Conservation (phyloP, 2,329 filamentous ascomycete species). For the Hypoxylon sp. region DNA sequence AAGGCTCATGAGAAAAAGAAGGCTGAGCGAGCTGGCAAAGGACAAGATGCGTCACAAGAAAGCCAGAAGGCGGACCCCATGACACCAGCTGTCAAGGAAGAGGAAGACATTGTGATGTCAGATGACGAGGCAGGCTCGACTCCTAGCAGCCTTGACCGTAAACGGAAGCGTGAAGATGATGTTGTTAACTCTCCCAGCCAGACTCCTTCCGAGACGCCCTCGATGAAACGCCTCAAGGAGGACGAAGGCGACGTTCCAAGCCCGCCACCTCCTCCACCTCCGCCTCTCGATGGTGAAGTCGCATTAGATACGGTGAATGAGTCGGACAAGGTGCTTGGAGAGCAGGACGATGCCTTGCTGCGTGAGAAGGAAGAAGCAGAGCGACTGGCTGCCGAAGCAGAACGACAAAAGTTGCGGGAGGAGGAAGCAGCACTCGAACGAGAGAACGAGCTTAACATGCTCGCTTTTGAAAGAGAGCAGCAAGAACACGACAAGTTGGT, state of each 20-base stretch:
- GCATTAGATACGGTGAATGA: constrained; percentile 58
- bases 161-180: constrained; percentile 74
- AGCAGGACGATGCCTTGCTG: constrained; percentile 67
- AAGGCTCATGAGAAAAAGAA: constrained; percentile 76
- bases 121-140: constrained; percentile 63
- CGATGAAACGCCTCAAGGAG: constrained; percentile 67
- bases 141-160: constrained; percentile 68
- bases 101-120: constrained; percentile 56
- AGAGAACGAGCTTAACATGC: constrained; percentile 59
- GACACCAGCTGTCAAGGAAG: constrained; percentile 48
- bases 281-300: constrained; percentile 61
- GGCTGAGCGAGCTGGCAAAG: constrained; percentile 58
- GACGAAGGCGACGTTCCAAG: constrained; percentile 59
- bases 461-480: constrained; percentile 55
- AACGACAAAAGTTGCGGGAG: constrained; percentile 53
- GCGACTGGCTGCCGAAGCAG: constrained; percentile 65
- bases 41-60: constrained; percentile 48
- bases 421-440: constrained; percentile 57
- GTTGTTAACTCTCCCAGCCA: constrained; percentile 59
- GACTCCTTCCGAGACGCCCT: constrained; percentile 71
- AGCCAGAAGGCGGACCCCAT: constrained; percentile 47
- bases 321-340: constrained; percentile 62
- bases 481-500: constrained; percentile 47
- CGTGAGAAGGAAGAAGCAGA: constrained; percentile 70
- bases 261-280: constrained; percentile 62